Evolutionary conservation across 1,284 basidiomycete genomes (phyloP).

Genomic region (Kwoniella shivajii): DNA sequence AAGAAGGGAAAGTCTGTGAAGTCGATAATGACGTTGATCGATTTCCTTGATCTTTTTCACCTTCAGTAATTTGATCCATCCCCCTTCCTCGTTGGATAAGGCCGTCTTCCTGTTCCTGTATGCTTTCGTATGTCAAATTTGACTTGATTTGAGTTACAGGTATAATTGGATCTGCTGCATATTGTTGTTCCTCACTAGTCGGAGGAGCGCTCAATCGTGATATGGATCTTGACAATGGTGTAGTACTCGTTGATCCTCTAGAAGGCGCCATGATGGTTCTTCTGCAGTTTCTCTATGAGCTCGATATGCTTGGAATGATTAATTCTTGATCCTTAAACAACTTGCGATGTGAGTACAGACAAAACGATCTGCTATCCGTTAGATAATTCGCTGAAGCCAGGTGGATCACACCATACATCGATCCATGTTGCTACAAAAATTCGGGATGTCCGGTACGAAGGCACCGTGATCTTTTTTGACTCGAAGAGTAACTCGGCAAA

Average conservation of each 20-base stretch:
- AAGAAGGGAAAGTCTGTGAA: neutral
- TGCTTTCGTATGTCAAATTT: neutral
- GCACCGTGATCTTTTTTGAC: no score
- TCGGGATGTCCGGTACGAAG: no score
- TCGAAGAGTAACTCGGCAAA: no score
- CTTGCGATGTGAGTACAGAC: no score
- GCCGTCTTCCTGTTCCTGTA: neutral
- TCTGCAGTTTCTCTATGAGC: neutral
- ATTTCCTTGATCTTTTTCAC: constrained; percentile 2
- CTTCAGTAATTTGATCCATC: neutral
- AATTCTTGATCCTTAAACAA: no score
- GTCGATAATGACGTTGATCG: neutral
- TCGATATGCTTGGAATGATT: neutral
- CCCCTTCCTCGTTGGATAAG: neutral
- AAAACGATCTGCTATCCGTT: no score
- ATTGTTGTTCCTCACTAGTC: neutral
- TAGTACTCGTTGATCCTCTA: neutral
- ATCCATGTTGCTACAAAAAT: no score
- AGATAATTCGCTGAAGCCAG: no score
- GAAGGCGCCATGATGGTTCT: neutral
- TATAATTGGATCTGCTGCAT: constrained; percentile 16
- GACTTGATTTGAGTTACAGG: constrained; percentile 12
- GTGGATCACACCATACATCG: no score
- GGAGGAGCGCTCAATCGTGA: constrained; percentile 1
- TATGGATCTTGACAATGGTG: neutral